Evolutionary conservation across 2,329 filamentous ascomycete genomes (phyloP).

Genomic region (Alternaria tenuissima): DNA sequence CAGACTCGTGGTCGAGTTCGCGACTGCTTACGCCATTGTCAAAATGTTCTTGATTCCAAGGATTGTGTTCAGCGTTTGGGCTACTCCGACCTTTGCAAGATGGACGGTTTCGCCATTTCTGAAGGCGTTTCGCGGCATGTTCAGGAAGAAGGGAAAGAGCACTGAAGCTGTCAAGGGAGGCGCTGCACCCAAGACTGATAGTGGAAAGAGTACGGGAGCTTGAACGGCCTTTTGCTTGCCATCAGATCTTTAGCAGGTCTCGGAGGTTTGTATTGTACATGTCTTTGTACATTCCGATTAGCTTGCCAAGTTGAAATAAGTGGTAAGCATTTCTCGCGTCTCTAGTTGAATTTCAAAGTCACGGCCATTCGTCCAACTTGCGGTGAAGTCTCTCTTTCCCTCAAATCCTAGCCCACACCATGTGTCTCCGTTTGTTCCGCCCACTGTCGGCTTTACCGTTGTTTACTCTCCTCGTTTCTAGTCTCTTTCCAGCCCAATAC

Average conservation of each 20-base stretch:
- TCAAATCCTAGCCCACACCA: slow-evolving; percentile 4
- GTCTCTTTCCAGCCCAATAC: not conserved
- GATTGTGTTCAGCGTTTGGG: slow-evolving; percentile 82
- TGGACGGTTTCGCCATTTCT: slow-evolving; percentile 40
- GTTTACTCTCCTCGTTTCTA: not conserved
- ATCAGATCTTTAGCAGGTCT: not conserved
- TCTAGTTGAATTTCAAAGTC: not conserved
- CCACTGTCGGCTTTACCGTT: not conserved
- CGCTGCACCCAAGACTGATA: slow-evolving; percentile 34
- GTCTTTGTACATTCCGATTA: not conserved
- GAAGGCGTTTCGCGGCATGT: slow-evolving; percentile 48
- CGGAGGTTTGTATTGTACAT: not conserved
- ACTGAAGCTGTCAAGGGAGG: slow-evolving; percentile 47
- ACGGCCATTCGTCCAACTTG: not conserved
- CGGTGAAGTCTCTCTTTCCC: not conserved
- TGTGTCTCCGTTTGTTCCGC: slow-evolving; percentile 6
- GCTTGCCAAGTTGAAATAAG: not conserved
- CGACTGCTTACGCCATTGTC: slow-evolving; percentile 88
- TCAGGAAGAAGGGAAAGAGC: slow-evolving; percentile 45
- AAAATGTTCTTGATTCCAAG: slow-evolving; percentile 83
- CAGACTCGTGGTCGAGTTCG: slow-evolving; percentile 71
- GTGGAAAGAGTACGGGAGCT: slow-evolving; percentile 14
- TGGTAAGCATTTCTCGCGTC: slow-evolving; percentile 1
- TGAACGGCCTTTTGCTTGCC: not conserved
- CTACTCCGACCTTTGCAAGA: slow-evolving; percentile 87